These are phyloP conservation scores for Pseudogymnoascus sp. DNA, from an alignment of 2,329 filamentous ascomycete genomes.

Conservation along the genomic window DNA sequence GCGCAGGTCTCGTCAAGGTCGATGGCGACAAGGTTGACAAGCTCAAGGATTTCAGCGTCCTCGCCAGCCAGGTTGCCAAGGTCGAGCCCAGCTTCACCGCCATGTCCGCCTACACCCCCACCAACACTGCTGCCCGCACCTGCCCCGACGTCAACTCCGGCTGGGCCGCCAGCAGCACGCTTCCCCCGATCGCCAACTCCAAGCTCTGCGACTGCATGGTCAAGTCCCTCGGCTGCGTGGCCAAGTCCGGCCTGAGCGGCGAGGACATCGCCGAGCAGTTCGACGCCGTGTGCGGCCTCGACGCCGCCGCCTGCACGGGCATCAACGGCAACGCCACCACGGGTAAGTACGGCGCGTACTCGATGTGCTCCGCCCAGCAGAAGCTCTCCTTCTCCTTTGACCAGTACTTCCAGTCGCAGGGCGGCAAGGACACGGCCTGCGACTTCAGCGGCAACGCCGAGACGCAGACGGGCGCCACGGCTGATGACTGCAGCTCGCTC, in stretches of 20 bases:
- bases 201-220: conserved; percentile 82
- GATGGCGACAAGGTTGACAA: conserved; percentile 51
- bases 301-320: conserved; percentile 51
- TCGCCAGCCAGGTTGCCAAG: conserved; percentile 61
- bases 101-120: conserved; percentile 60
- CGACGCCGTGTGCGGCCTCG: conserved; percentile 57
- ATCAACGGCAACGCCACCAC: conserved; percentile 59
- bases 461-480: conserved; percentile 38
- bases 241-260: conserved; percentile 46
- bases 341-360: conserved; percentile 67
- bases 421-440: conserved; percentile 51
- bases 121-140: conserved; percentile 55
- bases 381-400: conserved; percentile 69
- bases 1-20: conserved; percentile 57
- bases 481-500: conserved; percentile 47
- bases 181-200: conserved; percentile 75
- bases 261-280: conserved; percentile 63
- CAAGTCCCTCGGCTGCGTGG: conserved; percentile 60
- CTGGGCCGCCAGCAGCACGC: conserved; percentile 63
- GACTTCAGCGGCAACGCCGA: conserved; percentile 61
- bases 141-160: conserved; percentile 59
- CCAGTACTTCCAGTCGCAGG: conserved; percentile 57
- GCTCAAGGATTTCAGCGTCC: conserved; percentile 64
- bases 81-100: conserved; percentile 58
- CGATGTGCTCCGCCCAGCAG: conserved; percentile 63